Evolutionary conservation across 176 grass and related monocot genomes (phyloP), one percentile per base, ranked within the genome.

Genomic region (Lolium rigidum): DNA sequence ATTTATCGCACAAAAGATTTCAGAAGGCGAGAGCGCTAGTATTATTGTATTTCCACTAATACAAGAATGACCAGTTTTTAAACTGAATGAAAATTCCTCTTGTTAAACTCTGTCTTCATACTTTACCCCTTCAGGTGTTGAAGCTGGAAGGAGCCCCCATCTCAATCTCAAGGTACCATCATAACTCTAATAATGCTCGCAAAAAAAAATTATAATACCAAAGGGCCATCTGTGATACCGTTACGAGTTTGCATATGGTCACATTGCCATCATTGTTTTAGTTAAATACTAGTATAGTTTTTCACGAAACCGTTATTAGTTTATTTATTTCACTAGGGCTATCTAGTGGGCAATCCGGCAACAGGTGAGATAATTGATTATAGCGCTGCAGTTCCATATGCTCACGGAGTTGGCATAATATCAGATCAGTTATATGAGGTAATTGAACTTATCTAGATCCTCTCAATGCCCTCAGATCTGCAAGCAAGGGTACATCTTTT

Each of bases 391-490:
- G 80, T 93, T 28, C 80, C 80, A 4, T 90, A 22, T 87, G 91
- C 91, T 31, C 87, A 87, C 7, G 91, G 87, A 16, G 2, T 85
- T 24, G 87, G 87, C n/a, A 84, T 92, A 26, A 92, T 92, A 80
- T 92, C 87, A 31, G 66, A 87, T 50, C 86, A 93, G 64, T 10
- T 93, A 21, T 90, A 87, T 46, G 87, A 90, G 91, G 84, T 90
- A 80, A 79, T 14, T n/a, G 51, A 81, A 6, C 15, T 20, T 39
- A n/a, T 65, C 25, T 18, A 8, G 22, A 38, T 85, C 62, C 26
- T 48, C 41, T 48, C 41, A 43, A 2, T 50, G 11, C 11, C 74
- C 25, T 6, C 26, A 11, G 3, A 57, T 49, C 31, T 44, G 9
- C 20, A 22, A 2, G 9, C 20, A 22, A 2, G 4, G 4, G 41